Percentiles rank a stretch among this genome's conserved stretches.
Evolutionary conservation across 1,139 yeast genomes (phyloP).

Genomic region (Magnusiomyces suaveolens): DNA sequence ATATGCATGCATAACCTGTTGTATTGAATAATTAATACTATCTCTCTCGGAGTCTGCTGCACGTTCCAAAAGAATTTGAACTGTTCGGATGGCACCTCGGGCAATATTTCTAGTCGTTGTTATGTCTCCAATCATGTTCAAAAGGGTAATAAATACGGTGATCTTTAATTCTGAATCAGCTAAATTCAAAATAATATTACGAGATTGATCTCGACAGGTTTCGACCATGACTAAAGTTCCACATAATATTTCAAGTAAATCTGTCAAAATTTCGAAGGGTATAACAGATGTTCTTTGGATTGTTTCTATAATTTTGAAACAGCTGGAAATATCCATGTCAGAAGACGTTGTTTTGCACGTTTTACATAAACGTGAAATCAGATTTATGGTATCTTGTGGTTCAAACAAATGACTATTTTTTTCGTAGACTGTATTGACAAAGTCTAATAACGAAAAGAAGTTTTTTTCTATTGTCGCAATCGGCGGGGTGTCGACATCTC

Average conservation of each 20-base stretch:
- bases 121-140: conserved; percentile 26
- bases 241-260: conserved; percentile 41
- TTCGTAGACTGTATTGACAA: conserved; percentile 40
- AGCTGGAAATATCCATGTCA: conserved; percentile 34
- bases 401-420: conserved; percentile 32
- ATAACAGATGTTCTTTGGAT: conserved; percentile 41
- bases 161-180: conserved; percentile 33
- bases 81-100: conserved; percentile 40
- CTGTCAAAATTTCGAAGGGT: conserved; percentile 36
- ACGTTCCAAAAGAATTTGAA: conserved; percentile 22
- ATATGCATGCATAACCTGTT: conserved; percentile 23
- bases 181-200: conserved; percentile 35
- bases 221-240: conserved; percentile 37
- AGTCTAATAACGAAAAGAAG: conserved; percentile 33
- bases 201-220: conserved; percentile 34
- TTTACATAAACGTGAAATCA: conserved; percentile 34
- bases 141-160: conserved; percentile 32
- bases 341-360: conserved; percentile 41
- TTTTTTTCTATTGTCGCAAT: conserved; percentile 28
- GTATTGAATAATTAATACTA: conserved; percentile 22
- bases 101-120: conserved; percentile 35
- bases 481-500: conserved; percentile 27
- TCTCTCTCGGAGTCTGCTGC: conserved; percentile 6
- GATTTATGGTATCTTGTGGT: conserved; percentile 6
- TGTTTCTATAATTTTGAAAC: conserved; percentile 41